phyloP scores from a whole-genome alignment of 768 basidiomycete species.

The Mycena latifolia region DNA sequence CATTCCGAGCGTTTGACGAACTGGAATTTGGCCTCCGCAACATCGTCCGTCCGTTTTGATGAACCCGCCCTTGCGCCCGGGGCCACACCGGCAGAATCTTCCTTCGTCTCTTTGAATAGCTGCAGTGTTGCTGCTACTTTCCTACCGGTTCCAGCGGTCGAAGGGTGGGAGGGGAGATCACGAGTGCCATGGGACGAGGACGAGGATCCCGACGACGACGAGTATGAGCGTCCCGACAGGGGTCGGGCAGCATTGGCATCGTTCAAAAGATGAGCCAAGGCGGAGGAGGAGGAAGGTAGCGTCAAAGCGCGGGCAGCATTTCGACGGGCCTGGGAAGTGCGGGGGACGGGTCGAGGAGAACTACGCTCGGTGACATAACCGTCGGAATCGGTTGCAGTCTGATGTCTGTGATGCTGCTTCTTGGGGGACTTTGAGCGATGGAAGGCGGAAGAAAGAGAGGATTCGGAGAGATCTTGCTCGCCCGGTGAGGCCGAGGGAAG shows the following conservation, averaged over 20 bases:
- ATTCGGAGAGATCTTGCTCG: slow-evolving; percentile 42
- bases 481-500: slow-evolving; percentile 41
- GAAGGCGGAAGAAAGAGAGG: slow-evolving; percentile 35
- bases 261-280: slow-evolving; percentile 43
- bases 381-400: slow-evolving; percentile 57
- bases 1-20: slow-evolving; percentile 89
- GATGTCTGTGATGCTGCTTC: slow-evolving; percentile 43
- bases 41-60: slow-evolving; percentile 60
- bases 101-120: slow-evolving; percentile 82
- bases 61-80: slow-evolving; percentile 49
- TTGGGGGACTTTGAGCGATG: slow-evolving; percentile 38
- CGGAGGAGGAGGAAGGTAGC: slow-evolving; percentile 48
- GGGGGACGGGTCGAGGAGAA: slow-evolving; percentile 42
- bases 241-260: slow-evolving; percentile 47
- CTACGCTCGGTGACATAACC: slow-evolving; percentile 59
- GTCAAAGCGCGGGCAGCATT: slow-evolving; percentile 54
- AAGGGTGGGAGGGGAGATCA: slow-evolving; percentile 44
- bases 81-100: slow-evolving; percentile 49
- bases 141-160: slow-evolving; percentile 70
- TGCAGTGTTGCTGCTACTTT: slow-evolving; percentile 88
- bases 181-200: slow-evolving; percentile 44
- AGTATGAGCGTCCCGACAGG: slow-evolving; percentile 50
- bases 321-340: slow-evolving; percentile 39
- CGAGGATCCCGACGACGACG: slow-evolving; percentile 50
- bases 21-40: slow-evolving; percentile 79